These are phyloP conservation scores for Penicillium malachiteum DNA, from an alignment of 495 filamentous ascomycete genomes.

Conservation along the genomic window DNA sequence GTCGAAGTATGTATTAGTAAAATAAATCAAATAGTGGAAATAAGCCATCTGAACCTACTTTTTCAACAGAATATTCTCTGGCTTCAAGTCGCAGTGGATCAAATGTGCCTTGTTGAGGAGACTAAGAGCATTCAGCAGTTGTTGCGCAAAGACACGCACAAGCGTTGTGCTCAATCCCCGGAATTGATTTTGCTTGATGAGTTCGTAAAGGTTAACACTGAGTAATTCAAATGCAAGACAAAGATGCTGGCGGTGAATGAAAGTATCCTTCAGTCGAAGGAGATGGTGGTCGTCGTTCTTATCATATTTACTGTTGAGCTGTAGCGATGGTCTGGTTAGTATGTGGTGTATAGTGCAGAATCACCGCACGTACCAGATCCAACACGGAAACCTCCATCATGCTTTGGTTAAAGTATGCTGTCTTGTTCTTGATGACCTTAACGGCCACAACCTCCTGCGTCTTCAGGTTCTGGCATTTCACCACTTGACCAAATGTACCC, in stretches of 20 bases:
- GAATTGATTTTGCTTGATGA: constrained; percentile 99
- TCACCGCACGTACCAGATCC: constrained; percentile 68
- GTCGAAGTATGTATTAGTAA: constrained; percentile 2
- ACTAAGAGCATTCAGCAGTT: constrained; percentile 87
- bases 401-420: constrained; percentile 99
- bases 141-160: constrained; percentile 96
- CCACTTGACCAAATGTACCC: constrained; percentile 98
- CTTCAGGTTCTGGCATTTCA: constrained; percentile 98
- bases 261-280: constrained; percentile 93
- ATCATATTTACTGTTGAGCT: constrained; percentile 97
- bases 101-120: constrained; percentile 93
- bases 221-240: constrained; percentile 97
- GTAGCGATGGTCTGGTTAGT: constrained; percentile 26
- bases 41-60: constrained; percentile 56
- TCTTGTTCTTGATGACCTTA: constrained; percentile 99
- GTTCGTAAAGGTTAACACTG: constrained; percentile 96
- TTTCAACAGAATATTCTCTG: constrained; percentile 96
- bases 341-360: not conserved
- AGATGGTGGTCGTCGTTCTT: constrained; percentile 99
- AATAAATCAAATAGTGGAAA: no score
- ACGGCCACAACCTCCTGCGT: constrained; percentile 98
- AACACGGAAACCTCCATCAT: constrained; percentile 99
- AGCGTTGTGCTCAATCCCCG: constrained; percentile 95
- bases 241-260: constrained; percentile 96
- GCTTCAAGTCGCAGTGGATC: constrained; percentile 98